Percentiles rank a stretch among this genome's conserved stretches.
Evolutionary conservation across 176 grass and related monocot genomes (phyloP).

Genomic region (Oryza rufipogon): DNA sequence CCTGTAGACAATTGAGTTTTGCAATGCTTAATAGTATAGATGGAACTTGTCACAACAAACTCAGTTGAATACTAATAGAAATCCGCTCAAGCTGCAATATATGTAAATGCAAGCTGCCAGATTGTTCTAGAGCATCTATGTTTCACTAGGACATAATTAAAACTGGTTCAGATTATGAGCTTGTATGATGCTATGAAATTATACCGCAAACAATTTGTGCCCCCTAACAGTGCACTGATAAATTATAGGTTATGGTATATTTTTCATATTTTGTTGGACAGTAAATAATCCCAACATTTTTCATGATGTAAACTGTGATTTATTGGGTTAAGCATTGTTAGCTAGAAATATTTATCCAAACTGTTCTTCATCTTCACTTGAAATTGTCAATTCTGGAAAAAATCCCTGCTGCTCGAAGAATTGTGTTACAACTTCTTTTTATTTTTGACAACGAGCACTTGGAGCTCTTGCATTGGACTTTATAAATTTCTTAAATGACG

Average conservation of each 20-base stretch:
- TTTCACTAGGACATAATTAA: conserved; percentile 6
- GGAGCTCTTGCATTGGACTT: background rate
- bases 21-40: background rate
- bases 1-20: background rate
- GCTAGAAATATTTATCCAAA: background rate
- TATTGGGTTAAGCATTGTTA: conserved; percentile 3
- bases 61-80: background rate
- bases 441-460: conserved; percentile 2
- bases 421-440: background rate
- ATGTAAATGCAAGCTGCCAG: background rate
- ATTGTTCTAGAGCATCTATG: conserved; percentile 2
- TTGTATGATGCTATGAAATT: conserved; percentile 11
- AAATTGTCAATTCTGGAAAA: background rate
- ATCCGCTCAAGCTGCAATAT: background rate
- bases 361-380: background rate
- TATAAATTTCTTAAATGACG: background rate
- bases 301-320: background rate
- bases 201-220: conserved; percentile 1
- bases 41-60: conserved; percentile 26
- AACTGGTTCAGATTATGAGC: background rate
- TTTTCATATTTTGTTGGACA: background rate
- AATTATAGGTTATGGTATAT: background rate
- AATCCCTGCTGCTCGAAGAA: background rate
- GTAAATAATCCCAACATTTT: background rate
- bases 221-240: background rate